Base-by-base conservation (phyloP, 2,329 filamentous ascomycete species). In the Incumbomyces lentus region DNA sequence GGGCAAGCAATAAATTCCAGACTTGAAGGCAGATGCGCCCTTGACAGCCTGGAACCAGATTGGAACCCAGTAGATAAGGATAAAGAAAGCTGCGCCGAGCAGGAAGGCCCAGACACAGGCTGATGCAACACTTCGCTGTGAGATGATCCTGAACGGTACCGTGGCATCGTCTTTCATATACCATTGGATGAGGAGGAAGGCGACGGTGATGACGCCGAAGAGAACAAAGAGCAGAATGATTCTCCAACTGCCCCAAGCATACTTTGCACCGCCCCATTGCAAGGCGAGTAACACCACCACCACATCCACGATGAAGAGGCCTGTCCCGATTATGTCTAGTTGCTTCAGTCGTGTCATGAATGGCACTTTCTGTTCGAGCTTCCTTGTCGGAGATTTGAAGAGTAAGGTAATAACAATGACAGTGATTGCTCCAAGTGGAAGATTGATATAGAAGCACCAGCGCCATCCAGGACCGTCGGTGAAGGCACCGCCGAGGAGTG, bases 201-300 rank as follows among this genome's bases (percentile, higher is more conserved):
- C 49, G 33, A 60, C 49, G 7, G 58, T 55, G 11, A 67, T 46
- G 17, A 67, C 17, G 0, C 58, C 59, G 48, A 73, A 73, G 2
- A 76, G 62, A 1, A 72, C 64, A 19, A 77, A 68, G 10, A 75
- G 61, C 0, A 65, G 66, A 40, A 75, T 69, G 44, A 75, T 65
- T 11, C 63, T 66, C 17, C 59, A 61, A 51, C 63, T 65, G 19
- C 55, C 58, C 72, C 72, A 75, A 1, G 63, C 34, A 33, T 70
- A 67, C 29, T 59, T 67, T 12, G 64, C 65, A 2, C 69, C 66
- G 14, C 69, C 69, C 62, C 64, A 69, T 44, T 74, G 66, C 3
- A 76, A 59, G 0, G 71, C 72, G 1, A 76, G 60, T 48, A 75
- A 62, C 6, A 73, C 54, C 56, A 69, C 68, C 40, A 73, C 60